Base-by-base conservation (phyloP, 768 basidiomycete species). In the Porpolomopsis calyptriformis region DNA sequence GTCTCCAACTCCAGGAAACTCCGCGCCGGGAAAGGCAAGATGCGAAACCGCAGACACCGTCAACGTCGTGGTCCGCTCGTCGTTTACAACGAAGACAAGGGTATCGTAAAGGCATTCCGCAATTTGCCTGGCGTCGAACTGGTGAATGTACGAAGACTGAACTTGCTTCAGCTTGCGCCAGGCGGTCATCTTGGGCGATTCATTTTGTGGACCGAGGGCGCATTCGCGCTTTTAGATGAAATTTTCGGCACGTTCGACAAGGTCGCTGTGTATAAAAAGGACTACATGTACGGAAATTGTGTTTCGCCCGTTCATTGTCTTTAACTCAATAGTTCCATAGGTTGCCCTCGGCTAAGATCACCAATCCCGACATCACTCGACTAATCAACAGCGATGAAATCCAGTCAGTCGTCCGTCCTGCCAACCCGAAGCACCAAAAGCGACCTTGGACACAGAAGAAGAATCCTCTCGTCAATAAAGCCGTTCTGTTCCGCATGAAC, bases 101-200 rank as follows among this genome's bases (percentile, higher is more conserved):
- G 96, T 55, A 88, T 99, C 63, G 89, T 93, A 64, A 86, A 89
- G 70, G 94, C 96, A 5, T 97, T 99, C 87, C 83, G 94, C 64
- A 99, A 99, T 73, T 68, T 99, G 55, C 96, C 96, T 51, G 96
- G 96, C 70, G 93, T 98, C 56, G 96, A 98, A 72, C 72, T 94
- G 44, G 89, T 87, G 69, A 93, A 88, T 64, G 96, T 99, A 56
- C 78, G 82, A 65, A 71, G 87, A 43, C 73, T 99, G 58, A 99
- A 99, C 73, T 80, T 99, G 59, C 90, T 99, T 64, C 92, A 97
- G 71, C 89, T 99, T 64, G 96, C 96, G 12, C 96, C 96, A 40
- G 96, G 96, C 80, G 96, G 96, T 54, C 96, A 99, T 64, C 82
- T 99, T 50, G 96, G 96, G 51, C 90, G 96, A 52, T 99, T 99